Conservation (phyloP, 2,329 filamentous ascomycete genomes). For the Penicillium sp. region DNA sequence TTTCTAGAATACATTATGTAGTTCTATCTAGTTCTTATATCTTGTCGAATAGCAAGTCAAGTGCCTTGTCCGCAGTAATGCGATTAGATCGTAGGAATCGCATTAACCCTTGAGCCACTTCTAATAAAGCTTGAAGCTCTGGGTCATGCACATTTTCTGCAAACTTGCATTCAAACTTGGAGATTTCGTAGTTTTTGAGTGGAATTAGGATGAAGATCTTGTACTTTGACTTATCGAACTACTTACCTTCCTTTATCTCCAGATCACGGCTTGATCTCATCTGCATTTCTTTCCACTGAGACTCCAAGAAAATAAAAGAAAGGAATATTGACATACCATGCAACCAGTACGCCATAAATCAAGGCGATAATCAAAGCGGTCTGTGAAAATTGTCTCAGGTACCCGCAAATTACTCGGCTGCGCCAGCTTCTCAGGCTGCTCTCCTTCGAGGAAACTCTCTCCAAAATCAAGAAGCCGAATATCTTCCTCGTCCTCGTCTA, state of each 20-base stretch:
- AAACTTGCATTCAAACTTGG: conserved; percentile 20
- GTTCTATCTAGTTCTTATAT: background rate
- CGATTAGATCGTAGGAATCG: conserved; percentile 10
- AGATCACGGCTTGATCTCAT: conserved; percentile 5
- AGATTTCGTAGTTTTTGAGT: conserved; percentile 6
- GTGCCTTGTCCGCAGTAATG: conserved; percentile 16
- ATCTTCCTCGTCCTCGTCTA: conserved; percentile 29
- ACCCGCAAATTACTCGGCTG: conserved; percentile 28
- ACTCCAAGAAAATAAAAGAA: conserved; percentile 7
- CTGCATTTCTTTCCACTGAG: conserved; percentile 18
- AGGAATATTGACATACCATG: conserved; percentile 16
- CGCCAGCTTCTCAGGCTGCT: conserved; percentile 22
- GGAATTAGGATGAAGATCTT: conserved; percentile 1
- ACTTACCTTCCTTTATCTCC: background rate
- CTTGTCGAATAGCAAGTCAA: conserved; percentile 5
- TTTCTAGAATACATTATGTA: background rate
- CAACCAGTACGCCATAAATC: conserved; percentile 35
- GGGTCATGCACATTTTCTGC: conserved; percentile 9
- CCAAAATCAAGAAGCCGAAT: conserved; percentile 27
- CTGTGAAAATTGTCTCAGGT: conserved; percentile 33
- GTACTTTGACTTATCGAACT: background rate
- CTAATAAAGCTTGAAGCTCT: conserved; percentile 13
- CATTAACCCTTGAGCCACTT: conserved; percentile 22
- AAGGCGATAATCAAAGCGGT: conserved; percentile 32
- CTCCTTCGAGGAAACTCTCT: conserved; percentile 16